These are phyloP conservation scores for Xanthoparmelia taractica DNA, from an alignment of 495 filamentous ascomycete species.

Conservation along the genomic window DNA sequence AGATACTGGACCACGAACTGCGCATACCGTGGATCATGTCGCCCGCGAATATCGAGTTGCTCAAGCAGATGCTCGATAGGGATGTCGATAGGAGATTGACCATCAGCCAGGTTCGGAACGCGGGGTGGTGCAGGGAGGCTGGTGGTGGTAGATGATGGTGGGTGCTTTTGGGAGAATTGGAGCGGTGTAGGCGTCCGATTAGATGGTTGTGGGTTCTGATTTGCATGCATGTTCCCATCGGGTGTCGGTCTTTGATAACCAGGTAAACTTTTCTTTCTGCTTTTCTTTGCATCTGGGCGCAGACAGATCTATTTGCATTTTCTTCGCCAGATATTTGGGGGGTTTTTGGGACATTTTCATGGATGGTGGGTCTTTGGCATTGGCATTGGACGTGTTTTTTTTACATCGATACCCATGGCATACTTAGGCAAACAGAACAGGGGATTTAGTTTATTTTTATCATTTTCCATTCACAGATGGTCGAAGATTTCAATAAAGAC, in stretches of 20 bases:
- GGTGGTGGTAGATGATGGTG: not conserved
- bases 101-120: slow-evolving; percentile 77
- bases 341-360: not conserved
- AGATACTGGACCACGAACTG: slow-evolving; percentile 95
- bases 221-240: not conserved
- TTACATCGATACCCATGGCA: not conserved
- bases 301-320: not conserved
- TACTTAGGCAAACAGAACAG: not conserved
- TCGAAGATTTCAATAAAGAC: no score
- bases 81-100: slow-evolving; percentile 73
- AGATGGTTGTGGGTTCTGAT: not conserved
- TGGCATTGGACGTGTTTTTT: not conserved
- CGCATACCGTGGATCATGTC: slow-evolving; percentile 87
- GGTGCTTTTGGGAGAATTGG: not conserved
- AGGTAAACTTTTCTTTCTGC: no score
- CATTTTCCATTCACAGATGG: no score
- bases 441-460: not conserved
- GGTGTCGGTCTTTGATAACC: no score
- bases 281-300: not conserved
- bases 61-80: slow-evolving; percentile 83
- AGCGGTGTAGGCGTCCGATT: not conserved
- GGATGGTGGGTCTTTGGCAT: not conserved
- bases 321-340: not conserved
- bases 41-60: slow-evolving; percentile 82
- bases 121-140: slow-evolving; percentile 62